Conservation (phyloP, 257 asterid genomes). For the Marsdenia floribunda region DNA sequence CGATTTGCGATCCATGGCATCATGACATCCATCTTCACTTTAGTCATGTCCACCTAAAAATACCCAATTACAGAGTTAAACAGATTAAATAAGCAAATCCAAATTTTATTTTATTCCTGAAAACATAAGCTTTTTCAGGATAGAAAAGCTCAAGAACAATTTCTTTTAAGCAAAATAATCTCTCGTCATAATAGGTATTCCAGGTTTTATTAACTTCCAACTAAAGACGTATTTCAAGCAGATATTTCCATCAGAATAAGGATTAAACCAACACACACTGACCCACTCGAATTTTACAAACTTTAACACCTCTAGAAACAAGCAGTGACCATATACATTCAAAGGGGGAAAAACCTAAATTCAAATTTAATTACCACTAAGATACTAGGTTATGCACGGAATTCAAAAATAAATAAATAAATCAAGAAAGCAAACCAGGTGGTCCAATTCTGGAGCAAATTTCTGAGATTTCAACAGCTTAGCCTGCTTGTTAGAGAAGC, state of each 20-base stretch:
- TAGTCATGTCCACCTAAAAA: slow-evolving; percentile 82
- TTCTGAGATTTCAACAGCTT: slow-evolving; percentile 90
- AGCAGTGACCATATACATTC: background rate
- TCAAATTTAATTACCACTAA: background rate
- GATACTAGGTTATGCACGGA: background rate
- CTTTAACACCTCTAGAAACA: background rate
- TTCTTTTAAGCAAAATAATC: slow-evolving; percentile 10
- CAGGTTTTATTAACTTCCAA: slow-evolving; percentile 12
- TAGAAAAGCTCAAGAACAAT: background rate
- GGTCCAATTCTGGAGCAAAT: slow-evolving; percentile 91
- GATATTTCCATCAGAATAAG: background rate
- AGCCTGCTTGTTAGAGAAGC: slow-evolving; percentile 98
- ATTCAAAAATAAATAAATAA: background rate
- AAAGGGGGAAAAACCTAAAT: background rate
- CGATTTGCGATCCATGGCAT: slow-evolving; percentile 97
- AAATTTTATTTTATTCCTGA: background rate
- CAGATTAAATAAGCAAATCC: background rate
- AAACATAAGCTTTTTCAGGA: background rate
- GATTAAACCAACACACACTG: background rate
- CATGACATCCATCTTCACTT: slow-evolving; percentile 91
- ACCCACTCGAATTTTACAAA: background rate
- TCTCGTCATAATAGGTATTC: too few species aligned
- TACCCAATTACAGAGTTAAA: slow-evolving; percentile 6
- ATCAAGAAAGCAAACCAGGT: slow-evolving; percentile 47
- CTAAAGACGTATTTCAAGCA: slow-evolving; percentile 14